phyloP scores from a whole-genome alignment of 1,139 yeast genomes.

The Chernovozyma sophiae-reginae region DNA sequence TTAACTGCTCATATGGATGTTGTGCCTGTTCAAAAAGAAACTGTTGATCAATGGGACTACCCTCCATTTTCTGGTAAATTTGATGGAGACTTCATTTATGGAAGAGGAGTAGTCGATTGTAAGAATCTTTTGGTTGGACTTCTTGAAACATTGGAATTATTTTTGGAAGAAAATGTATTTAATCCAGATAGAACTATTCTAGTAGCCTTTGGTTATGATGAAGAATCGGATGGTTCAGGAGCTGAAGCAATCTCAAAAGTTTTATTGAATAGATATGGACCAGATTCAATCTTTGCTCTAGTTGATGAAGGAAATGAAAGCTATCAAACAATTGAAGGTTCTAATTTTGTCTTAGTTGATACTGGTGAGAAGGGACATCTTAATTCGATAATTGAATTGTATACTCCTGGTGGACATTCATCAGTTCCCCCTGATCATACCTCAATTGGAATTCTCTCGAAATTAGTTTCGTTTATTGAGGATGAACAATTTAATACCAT shows the following conservation, averaged over 20 bases:
- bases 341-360: conserved; percentile 51
- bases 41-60: conserved; percentile 37
- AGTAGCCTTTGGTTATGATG: conserved; percentile 48
- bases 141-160: conserved; percentile 38
- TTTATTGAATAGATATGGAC: conserved; percentile 33
- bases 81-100: conserved; percentile 38
- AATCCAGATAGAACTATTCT: conserved; percentile 39
- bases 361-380: conserved; percentile 48
- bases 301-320: conserved; percentile 45
- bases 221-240: conserved; percentile 41
- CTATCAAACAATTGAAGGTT: conserved; percentile 33
- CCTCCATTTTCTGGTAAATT: conserved; percentile 42
- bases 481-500: conserved; percentile 28
- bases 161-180: conserved; percentile 31
- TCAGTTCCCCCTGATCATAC: conserved; percentile 48
- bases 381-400: conserved; percentile 33
- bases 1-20: conserved; percentile 50
- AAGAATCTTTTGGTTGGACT: conserved; percentile 40
- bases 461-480: conserved; percentile 36
- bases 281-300: conserved; percentile 36
- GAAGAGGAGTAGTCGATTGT: conserved; percentile 48
- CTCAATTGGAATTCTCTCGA: conserved; percentile 42
- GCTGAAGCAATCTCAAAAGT: conserved; percentile 28
- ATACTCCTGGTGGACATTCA: conserved; percentile 48
- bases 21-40: conserved; percentile 43